These are phyloP conservation scores for Pseudogymnoascus sp. DNA, from an alignment of 2,329 filamentous ascomycete genomes.

Conservation along the genomic window DNA sequence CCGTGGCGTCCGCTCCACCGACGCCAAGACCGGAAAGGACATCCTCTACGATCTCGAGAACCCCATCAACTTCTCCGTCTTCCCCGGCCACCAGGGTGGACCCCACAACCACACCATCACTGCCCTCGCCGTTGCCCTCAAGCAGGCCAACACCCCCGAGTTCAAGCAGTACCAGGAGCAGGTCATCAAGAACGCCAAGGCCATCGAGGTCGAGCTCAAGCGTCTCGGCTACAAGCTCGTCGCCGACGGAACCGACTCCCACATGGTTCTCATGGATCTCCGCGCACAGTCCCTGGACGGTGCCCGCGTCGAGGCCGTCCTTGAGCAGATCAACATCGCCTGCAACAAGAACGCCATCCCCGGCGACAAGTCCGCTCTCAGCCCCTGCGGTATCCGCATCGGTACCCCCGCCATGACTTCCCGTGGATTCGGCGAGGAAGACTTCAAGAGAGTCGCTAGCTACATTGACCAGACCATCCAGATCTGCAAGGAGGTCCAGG, in stretches of 20 bases:
- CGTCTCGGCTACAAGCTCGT: conserved; percentile 88
- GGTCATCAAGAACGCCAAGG: conserved; percentile 88
- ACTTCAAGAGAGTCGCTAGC: conserved; percentile 81
- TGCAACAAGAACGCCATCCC: conserved; percentile 99
- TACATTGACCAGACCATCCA: conserved; percentile 89
- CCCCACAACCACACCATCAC: conserved; percentile 99
- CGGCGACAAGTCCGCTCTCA: conserved; percentile 93
- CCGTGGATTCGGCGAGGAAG: conserved; percentile 83
- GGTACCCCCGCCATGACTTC: conserved; percentile 96
- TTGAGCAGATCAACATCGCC: conserved; percentile 97
- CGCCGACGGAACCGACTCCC: conserved; percentile 90
- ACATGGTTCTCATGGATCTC: conserved; percentile 93
- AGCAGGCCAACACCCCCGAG: conserved; percentile 83
- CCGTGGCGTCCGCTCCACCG: conserved; percentile 84
- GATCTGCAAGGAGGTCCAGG: conserved; percentile 83
- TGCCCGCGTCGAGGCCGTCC: conserved; percentile 87
- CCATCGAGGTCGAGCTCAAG: conserved; percentile 78
- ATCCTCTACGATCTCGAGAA: conserved; percentile 87
- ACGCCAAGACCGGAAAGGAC: conserved; percentile 86
- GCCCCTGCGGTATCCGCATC: conserved; percentile 89
- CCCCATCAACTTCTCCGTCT: conserved; percentile 98
- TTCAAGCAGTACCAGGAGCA: conserved; percentile 93
- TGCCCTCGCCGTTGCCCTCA: conserved; percentile 85
- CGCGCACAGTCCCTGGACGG: conserved; percentile 82
- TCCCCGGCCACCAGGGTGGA: conserved; percentile 96